Evolutionary conservation across 352 stramenopile genomes (phyloP), one percentile per base, ranked within the genome.

Genomic region (Plasmopara muralis): DNA sequence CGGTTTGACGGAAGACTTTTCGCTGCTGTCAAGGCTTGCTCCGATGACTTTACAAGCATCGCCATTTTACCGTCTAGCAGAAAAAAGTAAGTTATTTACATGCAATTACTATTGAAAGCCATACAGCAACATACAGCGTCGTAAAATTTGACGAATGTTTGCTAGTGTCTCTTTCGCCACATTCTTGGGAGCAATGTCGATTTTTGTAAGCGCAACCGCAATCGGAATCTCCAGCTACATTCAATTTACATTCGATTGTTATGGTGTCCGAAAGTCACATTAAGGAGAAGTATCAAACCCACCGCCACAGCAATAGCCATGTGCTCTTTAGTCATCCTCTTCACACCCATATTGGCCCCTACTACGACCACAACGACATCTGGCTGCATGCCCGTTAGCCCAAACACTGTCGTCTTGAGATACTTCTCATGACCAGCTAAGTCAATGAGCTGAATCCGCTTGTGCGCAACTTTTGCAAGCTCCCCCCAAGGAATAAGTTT

Each of bases 351-450:
- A 66, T 97, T 97, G 31, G 85, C 85, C 13, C 92, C 92, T 2
- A 97, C 75, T 0, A 99, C 79, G 15, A 99, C 93, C 2, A 98
- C 74, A 8, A 93, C 87, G 50, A 98, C 95, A 71, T 98, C 94
- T 6, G 94, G 92, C 60, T 98, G 91, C 73, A 97, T 97, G 28
- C 90, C 95, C 10, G 95, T 98, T 29, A 99, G 88, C 6, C 97
- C 96, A 76, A 98, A 98, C 43, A 99, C 97, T 14, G 96, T 99
- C 34, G 97, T 99, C 77, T 99, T 99, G 35, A 99, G 77, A 72
- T 99, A 99, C 60, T 98, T 98, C 55, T 99, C 96, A 63, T 99
- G 97, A 10, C 97, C 66, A 0, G 83, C 83, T 47, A 94, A 60
- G 46, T 94, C 83, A 48, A 94, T 94, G n/a, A 94, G 64, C 60